Percentiles rank a stretch among this genome's conserved stretches.
Conservation (phyloP, 306 rosid genomes). For the Cicer judaicum region DNA sequence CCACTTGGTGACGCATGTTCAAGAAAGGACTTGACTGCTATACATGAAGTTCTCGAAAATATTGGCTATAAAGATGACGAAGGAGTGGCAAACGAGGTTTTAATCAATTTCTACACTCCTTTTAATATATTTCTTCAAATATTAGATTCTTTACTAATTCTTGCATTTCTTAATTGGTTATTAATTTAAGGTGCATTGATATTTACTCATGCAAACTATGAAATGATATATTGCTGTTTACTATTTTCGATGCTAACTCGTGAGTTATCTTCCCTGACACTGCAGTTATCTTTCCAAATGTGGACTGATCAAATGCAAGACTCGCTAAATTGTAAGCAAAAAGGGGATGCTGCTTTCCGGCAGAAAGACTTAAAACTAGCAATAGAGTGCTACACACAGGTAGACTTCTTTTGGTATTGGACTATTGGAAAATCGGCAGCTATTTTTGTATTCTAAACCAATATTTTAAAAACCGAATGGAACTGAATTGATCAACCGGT, state of each 20-base stretch:
- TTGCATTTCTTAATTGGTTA: neutral
- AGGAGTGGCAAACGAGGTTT: constrained; percentile 77
- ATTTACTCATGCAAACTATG: neutral
- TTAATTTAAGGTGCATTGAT: neutral
- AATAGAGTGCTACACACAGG: constrained; percentile 75
- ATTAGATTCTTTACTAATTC: neutral
- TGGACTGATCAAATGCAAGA: constrained; percentile 86
- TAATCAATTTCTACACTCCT: constrained; percentile 1
- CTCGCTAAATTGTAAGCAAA: constrained; percentile 68
- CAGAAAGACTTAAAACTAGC: constrained; percentile 66
- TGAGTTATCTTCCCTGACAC: neutral
- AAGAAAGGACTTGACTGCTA: constrained; percentile 79
- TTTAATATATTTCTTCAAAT: neutral
- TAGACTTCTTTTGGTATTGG: constrained; percentile 42
- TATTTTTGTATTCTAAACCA: neutral
- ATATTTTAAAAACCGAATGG: too few relatives aligned
- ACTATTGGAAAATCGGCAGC: neutral
- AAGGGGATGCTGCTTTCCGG: constrained; percentile 69
- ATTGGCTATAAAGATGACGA: constrained; percentile 79
- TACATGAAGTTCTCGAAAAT: constrained; percentile 73
- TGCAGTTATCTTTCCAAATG: constrained; percentile 80
- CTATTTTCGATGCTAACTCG: constrained; percentile 31
- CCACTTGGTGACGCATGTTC: constrained; percentile 84
- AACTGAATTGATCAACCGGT: too few relatives aligned
- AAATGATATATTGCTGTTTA: neutral